Conservation (phyloP, 2,329 filamentous ascomycete genomes). For the Colletotrichum falcatum region DNA sequence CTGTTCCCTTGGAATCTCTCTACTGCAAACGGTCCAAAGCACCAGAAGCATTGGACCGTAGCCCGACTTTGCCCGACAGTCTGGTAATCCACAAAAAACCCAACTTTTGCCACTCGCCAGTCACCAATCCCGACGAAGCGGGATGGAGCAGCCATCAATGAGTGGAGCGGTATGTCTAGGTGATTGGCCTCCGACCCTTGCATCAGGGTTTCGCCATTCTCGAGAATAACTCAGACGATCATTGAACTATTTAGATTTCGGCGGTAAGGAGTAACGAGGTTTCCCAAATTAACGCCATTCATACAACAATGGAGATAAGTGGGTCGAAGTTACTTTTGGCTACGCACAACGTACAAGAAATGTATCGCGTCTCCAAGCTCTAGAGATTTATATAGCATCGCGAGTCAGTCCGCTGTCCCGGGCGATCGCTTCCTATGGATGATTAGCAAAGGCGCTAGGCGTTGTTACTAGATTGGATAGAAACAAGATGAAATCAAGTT, state of each 20-base stretch:
- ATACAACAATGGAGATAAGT: too few species aligned
- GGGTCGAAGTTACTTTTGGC: too few species aligned
- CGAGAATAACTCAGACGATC: neutral
- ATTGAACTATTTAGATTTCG: neutral
- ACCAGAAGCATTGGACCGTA: neutral
- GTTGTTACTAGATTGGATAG: neutral
- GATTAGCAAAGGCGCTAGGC: neutral
- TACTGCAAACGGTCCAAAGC: neutral
- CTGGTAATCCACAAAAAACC: neutral
- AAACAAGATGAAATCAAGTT: neutral
- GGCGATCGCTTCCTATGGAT: neutral
- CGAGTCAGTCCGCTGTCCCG: neutral
- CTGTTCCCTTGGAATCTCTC: neutral
- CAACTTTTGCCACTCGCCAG: conserved; percentile 1
- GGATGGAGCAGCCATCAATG: neutral
- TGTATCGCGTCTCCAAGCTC: neutral
- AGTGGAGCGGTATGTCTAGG: neutral
- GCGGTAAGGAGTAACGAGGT: neutral
- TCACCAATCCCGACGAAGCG: neutral
- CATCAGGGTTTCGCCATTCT: neutral
- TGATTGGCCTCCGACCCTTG: neutral
- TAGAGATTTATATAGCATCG: neutral
- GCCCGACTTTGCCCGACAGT: neutral
- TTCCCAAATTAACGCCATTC: neutral
- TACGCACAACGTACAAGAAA: too few species aligned